Evolutionary conservation across 1,139 yeast species (phyloP).

Genomic region (Saccharomycopsis hybrid): DNA sequence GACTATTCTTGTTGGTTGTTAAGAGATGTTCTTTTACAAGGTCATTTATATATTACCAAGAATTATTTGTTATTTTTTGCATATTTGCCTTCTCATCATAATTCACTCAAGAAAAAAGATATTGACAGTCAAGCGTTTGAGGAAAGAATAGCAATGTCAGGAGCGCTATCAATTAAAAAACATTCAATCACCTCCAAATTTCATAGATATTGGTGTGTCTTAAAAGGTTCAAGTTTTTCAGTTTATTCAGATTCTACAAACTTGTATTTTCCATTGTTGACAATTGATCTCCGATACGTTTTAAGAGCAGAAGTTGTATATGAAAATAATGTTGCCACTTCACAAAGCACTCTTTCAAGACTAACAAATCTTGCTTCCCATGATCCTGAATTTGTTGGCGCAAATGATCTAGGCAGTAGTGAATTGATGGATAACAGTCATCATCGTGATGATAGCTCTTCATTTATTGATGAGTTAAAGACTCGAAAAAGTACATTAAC

Average conservation of each 20-base stretch:
- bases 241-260: slow-evolving; percentile 70
- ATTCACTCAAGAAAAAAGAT: neutral
- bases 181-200: slow-evolving; percentile 16
- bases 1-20: slow-evolving; percentile 75
- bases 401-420: neutral
- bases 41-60: slow-evolving; percentile 69
- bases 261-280: slow-evolving; percentile 71
- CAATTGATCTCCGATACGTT: slow-evolving; percentile 67
- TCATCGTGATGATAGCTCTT: neutral
- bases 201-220: slow-evolving; percentile 67
- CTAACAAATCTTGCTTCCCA: slow-evolving; percentile 1
- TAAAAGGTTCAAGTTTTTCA: slow-evolving; percentile 62
- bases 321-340: neutral
- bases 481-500: slow-evolving; percentile 2
- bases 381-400: neutral
- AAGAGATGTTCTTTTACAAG: slow-evolving; percentile 78
- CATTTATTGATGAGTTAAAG: slow-evolving; percentile 1
- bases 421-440: neutral
- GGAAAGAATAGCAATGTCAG: slow-evolving; percentile 24
- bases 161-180: slow-evolving; percentile 28
- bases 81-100: slow-evolving; percentile 50
- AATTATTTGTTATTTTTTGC: slow-evolving; percentile 70
- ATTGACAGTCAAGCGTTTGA: slow-evolving; percentile 1
- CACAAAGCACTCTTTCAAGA: neutral
- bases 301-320: slow-evolving; percentile 47